Percentiles rank a stretch among this genome's conserved stretches.
These are phyloP conservation scores for Penicillium fuscoglaucum DNA, from an alignment of 2,329 filamentous ascomycete genomes.

Conservation along the genomic window DNA sequence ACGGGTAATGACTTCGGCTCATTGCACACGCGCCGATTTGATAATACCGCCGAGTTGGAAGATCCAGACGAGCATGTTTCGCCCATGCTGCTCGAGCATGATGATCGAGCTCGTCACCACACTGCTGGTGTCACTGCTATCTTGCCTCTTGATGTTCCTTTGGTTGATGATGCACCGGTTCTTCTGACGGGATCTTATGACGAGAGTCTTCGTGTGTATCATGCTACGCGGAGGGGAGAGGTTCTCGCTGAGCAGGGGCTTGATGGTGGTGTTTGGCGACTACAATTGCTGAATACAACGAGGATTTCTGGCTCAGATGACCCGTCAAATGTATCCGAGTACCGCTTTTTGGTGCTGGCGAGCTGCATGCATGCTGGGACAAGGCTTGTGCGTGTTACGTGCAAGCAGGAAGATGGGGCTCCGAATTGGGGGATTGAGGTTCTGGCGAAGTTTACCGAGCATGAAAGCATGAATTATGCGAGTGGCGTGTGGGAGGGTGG, in stretches of 20 bases:
- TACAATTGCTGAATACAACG: conserved; percentile 56
- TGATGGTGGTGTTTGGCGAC: conserved; percentile 81
- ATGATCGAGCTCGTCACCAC: conserved; percentile 61
- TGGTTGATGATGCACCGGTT: conserved; percentile 52
- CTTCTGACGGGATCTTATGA: conserved; percentile 91
- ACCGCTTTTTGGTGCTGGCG: conserved; percentile 62
- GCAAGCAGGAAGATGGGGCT: conserved; percentile 29
- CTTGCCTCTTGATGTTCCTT: conserved; percentile 60
- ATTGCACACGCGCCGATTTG: conserved; percentile 35
- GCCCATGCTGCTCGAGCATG: conserved; percentile 27
- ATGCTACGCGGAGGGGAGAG: conserved; percentile 41
- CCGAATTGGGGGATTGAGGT: conserved; percentile 63
- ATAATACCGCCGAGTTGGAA: conserved; percentile 20
- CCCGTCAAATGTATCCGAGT: conserved; percentile 10
- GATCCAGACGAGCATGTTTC: conserved; percentile 18
- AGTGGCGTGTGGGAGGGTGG: conserved; percentile 57
- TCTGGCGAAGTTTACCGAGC: conserved; percentile 73
- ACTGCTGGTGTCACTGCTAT: conserved; percentile 87
- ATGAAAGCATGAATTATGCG: conserved; percentile 94
- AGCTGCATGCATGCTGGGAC: conserved; percentile 93
- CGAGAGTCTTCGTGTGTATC: conserved; percentile 69
- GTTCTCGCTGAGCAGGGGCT: conserved; percentile 66
- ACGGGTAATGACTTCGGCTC: conserved; percentile 44
- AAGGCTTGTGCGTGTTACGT: conserved; percentile 58
- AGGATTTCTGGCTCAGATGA: neutral